Conservation (phyloP, 129 eudicot genomes). For the Silybum marianum region DNA sequence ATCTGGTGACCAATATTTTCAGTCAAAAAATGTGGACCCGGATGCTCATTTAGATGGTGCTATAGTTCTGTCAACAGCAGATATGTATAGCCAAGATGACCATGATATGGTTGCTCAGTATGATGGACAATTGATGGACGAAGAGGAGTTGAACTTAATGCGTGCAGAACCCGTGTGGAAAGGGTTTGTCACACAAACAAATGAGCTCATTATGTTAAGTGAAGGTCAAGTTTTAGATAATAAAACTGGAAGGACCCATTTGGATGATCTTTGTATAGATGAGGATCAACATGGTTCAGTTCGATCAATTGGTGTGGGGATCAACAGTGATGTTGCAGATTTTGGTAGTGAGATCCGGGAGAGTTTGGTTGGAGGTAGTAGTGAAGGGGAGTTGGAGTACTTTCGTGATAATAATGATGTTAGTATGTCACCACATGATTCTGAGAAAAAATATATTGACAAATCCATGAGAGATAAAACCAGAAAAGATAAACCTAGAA, state of each 20-base stretch:
- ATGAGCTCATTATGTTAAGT: constrained; percentile 74
- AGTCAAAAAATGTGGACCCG: constrained; percentile 54
- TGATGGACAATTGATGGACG: constrained; percentile 87
- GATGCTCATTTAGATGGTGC: constrained; percentile 55
- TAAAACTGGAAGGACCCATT: constrained; percentile 57
- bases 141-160: constrained; percentile 76
- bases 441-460: constrained; percentile 46
- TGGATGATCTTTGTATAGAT: constrained; percentile 68
- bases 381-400: constrained; percentile 87
- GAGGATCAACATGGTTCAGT: constrained; percentile 95
- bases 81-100: constrained; percentile 50
- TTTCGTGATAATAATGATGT: constrained; percentile 57
- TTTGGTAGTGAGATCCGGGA: constrained; percentile 87
- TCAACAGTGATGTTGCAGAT: constrained; percentile 91
- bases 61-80: constrained; percentile 49
- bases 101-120: constrained; percentile 53
- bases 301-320: constrained; percentile 97
- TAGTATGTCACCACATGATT: constrained; percentile 42
- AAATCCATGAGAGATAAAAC: constrained; percentile 48
- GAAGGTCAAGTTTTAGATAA: constrained; percentile 61
- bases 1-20: constrained; percentile 69
- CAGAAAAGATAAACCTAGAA: constrained; percentile 45
- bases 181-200: constrained; percentile 72
- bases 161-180: constrained; percentile 88
- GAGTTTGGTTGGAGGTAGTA: constrained; percentile 78